These are phyloP conservation scores for Peronospora tabacina DNA, from an alignment of 352 stramenopile genomes.

Conservation along the genomic window DNA sequence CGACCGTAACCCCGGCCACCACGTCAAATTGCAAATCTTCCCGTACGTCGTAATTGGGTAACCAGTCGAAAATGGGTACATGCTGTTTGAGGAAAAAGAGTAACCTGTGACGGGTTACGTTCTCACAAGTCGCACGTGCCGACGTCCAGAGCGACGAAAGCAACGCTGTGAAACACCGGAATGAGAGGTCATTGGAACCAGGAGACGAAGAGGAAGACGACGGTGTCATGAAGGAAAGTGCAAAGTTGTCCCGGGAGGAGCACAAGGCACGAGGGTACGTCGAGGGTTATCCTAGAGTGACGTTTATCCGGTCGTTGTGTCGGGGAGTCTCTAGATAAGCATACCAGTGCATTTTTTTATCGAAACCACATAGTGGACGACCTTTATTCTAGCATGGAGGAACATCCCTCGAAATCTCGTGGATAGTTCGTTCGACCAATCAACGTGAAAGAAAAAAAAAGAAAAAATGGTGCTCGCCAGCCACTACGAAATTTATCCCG, in stretches of 20 bases:
- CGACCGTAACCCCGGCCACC: conserved; percentile 62
- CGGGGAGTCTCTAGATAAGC: no score
- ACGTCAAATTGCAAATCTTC: conserved; percentile 63
- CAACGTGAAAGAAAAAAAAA: background rate
- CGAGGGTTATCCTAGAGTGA: background rate
- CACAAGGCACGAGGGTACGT: conserved; percentile 7
- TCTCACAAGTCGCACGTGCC: conserved; percentile 4
- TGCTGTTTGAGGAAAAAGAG: conserved; percentile 44
- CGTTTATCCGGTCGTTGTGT: background rate
- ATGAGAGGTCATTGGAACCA: conserved; percentile 8
- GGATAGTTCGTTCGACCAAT: background rate
- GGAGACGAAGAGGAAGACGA: conserved; percentile 17
- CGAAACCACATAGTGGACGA: no score
- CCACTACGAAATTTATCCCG: no score
- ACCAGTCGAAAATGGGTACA: conserved; percentile 65
- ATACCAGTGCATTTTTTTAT: no score
- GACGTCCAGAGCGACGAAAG: conserved; percentile 17
- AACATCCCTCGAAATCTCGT: background rate
- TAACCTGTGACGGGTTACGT: conserved; percentile 24
- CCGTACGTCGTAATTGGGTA: conserved; percentile 52
- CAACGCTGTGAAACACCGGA: conserved; percentile 6
- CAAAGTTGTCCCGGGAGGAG: background rate
- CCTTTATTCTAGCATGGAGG: background rate
- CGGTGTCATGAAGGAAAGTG: conserved; percentile 15
- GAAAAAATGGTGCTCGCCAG: no score